Evolutionary conservation across 139 green algal genomes (phyloP).

Genomic region (Coelastrella sp.): DNA sequence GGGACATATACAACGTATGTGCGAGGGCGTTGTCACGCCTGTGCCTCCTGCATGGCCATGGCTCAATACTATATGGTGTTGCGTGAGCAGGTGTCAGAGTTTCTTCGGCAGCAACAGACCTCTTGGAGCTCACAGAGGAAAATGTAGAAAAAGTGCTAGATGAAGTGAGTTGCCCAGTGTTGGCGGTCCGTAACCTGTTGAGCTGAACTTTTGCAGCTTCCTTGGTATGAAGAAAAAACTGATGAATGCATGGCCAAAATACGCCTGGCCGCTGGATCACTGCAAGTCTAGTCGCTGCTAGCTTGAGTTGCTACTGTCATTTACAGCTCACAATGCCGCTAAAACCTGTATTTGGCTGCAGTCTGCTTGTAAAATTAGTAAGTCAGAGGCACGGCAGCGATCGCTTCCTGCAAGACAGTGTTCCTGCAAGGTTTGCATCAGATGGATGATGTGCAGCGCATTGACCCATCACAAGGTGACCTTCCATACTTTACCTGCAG

Average conservation of each 20-base stretch:
- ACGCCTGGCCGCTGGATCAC: neutral
- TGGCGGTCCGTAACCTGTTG: neutral
- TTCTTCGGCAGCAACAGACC: constrained; percentile 42
- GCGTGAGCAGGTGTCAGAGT: neutral
- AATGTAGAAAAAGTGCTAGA: constrained; percentile 98
- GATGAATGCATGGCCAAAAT: neutral
- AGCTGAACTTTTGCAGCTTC: neutral
- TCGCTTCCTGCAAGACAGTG: too few species aligned
- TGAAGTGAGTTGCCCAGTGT: constrained; percentile 75
- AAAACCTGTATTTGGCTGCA: too few species aligned
- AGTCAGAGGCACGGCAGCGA: too few species aligned
- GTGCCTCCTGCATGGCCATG: neutral
- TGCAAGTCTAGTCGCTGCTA: too few species aligned
- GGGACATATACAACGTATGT: neutral
- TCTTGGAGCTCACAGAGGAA: constrained; percentile 94
- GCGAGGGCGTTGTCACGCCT: neutral
- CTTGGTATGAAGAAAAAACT: neutral
- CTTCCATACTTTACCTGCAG: constrained; percentile 50
- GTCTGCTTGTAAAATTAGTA: too few species aligned
- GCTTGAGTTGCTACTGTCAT: too few species aligned
- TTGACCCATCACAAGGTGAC: too few species aligned
- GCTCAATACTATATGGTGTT: neutral
- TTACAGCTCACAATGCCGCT: too few species aligned
- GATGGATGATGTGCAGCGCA: too few species aligned
- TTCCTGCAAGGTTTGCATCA: too few species aligned